These are phyloP conservation scores for Mycena epipterygia DNA, from an alignment of 768 basidiomycete genomes.

Conservation along the genomic window DNA sequence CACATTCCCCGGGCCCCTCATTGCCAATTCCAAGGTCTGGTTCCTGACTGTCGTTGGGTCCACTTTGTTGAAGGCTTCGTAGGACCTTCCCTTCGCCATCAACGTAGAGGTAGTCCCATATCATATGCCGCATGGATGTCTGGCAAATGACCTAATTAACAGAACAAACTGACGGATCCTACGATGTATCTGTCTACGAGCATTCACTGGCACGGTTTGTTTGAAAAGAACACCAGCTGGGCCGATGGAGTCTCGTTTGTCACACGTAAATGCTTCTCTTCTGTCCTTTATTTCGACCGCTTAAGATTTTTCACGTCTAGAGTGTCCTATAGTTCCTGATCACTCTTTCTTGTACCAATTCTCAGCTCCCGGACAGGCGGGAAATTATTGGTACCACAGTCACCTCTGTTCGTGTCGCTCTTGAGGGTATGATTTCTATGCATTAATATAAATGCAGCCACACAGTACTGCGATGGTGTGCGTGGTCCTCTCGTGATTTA, in stretches of 20 bases:
- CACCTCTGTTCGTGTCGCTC: slow-evolving; percentile 54
- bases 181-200: slow-evolving; percentile 65
- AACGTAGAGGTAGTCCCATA: slow-evolving; percentile 52
- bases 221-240: slow-evolving; percentile 52
- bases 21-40: slow-evolving; percentile 50
- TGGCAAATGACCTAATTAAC: slow-evolving; percentile 30
- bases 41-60: not conserved
- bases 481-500: slow-evolving; percentile 37
- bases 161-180: slow-evolving; percentile 54
- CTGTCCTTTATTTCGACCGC: not conserved
- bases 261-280: slow-evolving; percentile 15
- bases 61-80: not conserved
- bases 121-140: slow-evolving; percentile 31
- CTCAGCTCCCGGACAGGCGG: slow-evolving; percentile 49
- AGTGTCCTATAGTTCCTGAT: slow-evolving; percentile 25
- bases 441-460: not conserved
- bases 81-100: slow-evolving; percentile 59
- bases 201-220: slow-evolving; percentile 62
- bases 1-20: slow-evolving; percentile 39
- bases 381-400: slow-evolving; percentile 59
- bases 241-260: slow-evolving; percentile 57
- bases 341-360: slow-evolving; percentile 49
- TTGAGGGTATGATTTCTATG: no score
- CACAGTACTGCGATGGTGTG: not conserved
- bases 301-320: not conserved